These are phyloP conservation scores for Lupinus albus DNA, from an alignment of 306 rosid genomes.

Conservation along the genomic window DNA sequence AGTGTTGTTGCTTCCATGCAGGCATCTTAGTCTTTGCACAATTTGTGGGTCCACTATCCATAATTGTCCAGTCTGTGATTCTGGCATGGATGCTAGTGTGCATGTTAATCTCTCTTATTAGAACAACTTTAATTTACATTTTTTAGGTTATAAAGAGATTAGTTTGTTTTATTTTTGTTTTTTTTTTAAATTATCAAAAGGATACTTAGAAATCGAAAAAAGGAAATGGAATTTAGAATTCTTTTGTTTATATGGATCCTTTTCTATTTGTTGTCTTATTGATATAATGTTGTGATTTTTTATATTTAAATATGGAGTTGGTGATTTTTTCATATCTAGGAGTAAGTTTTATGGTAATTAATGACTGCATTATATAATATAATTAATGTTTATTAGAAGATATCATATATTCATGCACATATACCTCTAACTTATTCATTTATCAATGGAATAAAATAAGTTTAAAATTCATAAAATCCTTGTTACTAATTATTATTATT, in stretches of 20 bases:
- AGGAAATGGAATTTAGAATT: conserved; percentile 23
- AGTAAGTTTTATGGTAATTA: background rate
- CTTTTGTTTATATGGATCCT: conserved; percentile 31
- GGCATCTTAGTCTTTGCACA: conserved; percentile 82
- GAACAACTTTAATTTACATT: conserved; percentile 5
- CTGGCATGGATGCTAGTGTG: conserved; percentile 69
- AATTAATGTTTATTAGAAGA: too few species aligned
- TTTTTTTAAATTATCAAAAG: conserved; percentile 2
- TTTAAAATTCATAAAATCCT: too few species aligned
- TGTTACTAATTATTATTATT: too few species aligned
- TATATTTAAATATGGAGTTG: background rate
- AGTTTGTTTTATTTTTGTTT: conserved; percentile 11
- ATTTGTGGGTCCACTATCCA: conserved; percentile 74
- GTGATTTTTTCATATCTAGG: background rate
- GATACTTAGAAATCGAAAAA: conserved; percentile 3
- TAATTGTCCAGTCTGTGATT: conserved; percentile 74
- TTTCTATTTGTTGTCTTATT: background rate
- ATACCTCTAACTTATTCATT: too few species aligned
- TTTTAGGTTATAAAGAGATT: background rate
- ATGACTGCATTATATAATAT: too few species aligned
- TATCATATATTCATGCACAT: too few species aligned
- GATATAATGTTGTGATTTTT: background rate
- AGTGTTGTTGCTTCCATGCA: conserved; percentile 83
- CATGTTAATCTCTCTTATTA: conserved; percentile 86
- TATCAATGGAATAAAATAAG: too few species aligned